Evolutionary conservation across 2,329 filamentous ascomycete species (phyloP).

Genomic region (Clonostachys solani): DNA sequence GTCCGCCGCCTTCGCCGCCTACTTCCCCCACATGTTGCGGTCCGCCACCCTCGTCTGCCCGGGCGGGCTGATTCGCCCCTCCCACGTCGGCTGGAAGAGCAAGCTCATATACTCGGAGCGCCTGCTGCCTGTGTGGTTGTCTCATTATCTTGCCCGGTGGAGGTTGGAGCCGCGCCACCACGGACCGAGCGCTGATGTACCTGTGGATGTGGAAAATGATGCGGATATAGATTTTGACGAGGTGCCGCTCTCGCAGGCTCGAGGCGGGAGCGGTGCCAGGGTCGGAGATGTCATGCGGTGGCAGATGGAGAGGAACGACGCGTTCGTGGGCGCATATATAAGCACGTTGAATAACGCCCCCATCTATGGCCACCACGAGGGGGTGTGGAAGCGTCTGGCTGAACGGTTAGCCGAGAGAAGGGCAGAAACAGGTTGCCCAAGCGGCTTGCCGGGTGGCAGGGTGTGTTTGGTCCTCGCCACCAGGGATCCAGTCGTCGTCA

Average conservation of each 20-base stretch:
- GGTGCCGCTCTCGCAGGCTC: constrained; percentile 45
- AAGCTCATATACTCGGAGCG: constrained; percentile 59
- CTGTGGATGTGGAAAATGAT: constrained; percentile 34
- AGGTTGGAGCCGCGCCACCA: constrained; percentile 39
- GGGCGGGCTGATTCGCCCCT: constrained; percentile 61
- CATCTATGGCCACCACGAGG: constrained; percentile 53
- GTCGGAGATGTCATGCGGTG: constrained; percentile 62
- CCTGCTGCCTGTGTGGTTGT: constrained; percentile 54
- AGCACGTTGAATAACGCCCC: constrained; percentile 68
- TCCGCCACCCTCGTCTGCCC: constrained; percentile 65
- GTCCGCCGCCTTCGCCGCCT: constrained; percentile 62
- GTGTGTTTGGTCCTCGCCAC: constrained; percentile 64
- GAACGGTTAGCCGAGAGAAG: constrained; percentile 16
- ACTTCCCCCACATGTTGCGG: constrained; percentile 61
- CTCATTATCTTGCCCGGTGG: constrained; percentile 45
- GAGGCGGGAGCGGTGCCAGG: constrained; percentile 31
- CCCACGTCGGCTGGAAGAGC: constrained; percentile 56
- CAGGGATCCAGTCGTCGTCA: constrained; percentile 63
- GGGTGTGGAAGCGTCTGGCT: constrained; percentile 56
- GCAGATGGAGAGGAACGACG: constrained; percentile 63
- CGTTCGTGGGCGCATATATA: constrained; percentile 68
- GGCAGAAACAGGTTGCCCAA: constrained; percentile 8
- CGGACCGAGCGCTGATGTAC: constrained; percentile 23
- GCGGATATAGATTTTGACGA: constrained; percentile 37
- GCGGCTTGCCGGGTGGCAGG: constrained; percentile 37